phyloP scores from a whole-genome alignment of 2,329 filamentous ascomycete genomes.

The Pleoardoris graminearum region DNA sequence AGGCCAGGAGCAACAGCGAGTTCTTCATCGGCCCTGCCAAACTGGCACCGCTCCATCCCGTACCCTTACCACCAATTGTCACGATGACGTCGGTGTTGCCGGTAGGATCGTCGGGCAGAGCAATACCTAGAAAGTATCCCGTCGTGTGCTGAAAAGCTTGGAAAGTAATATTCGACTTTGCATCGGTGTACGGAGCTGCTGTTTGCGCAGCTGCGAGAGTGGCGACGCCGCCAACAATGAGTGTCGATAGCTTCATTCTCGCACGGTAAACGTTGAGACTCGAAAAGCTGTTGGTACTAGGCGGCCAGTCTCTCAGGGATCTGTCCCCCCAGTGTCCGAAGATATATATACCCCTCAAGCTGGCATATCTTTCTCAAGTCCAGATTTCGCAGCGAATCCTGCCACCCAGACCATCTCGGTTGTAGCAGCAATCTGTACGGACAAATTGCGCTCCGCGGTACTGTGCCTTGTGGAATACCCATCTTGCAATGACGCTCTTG shows the following conservation, averaged over 20 bases:
- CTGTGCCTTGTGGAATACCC: neutral
- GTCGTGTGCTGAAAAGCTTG: constrained; percentile 27
- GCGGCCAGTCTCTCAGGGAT: neutral
- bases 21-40: constrained; percentile 54
- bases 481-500: neutral
- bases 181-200: constrained; percentile 31
- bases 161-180: constrained; percentile 35
- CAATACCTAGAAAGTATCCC: constrained; percentile 55
- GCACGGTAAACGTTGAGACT: neutral
- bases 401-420: neutral
- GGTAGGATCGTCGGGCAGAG: constrained; percentile 48
- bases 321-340: neutral
- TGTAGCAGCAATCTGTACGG: neutral
- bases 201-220: constrained; percentile 21
- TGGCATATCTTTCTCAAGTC: neutral
- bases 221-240: constrained; percentile 15
- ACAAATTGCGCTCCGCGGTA: neutral
- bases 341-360: neutral
- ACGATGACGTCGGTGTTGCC: constrained; percentile 57
- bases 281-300: neutral
- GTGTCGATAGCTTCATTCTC: constrained; percentile 26
- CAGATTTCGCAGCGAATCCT: neutral
- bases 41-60: constrained; percentile 56
- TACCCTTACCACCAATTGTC: constrained; percentile 54
- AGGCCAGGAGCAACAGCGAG: constrained; percentile 55